Evolutionary conservation across 495 filamentous ascomycete genomes (phyloP), one percentile per base, ranked within the genome.

Genomic region (Jackrogersella minutella): DNA sequence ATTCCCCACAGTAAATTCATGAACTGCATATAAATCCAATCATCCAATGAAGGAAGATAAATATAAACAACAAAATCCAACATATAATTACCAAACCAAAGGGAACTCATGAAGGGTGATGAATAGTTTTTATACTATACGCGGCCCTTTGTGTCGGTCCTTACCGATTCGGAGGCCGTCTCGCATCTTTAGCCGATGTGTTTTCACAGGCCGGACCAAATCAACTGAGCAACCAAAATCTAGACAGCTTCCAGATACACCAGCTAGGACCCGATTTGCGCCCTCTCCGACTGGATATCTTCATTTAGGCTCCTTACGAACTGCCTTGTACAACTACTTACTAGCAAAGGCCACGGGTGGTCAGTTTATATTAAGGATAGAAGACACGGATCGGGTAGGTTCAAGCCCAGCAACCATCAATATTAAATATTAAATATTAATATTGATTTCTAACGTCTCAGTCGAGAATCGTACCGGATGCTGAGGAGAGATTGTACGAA

Each of bases 201-300:
- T 64, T 34, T 70, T 72, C 58, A 54, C 66, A 19, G 66, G 64
- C 22, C 66, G 69, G 11, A 55, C 30, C 62, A 17, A 39, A 31
- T n/a, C 19, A 16, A n/a, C n/a, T n/a, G 26, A 17, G 26, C 39
- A 34, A 14, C 33, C 33, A 30, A 64, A 36, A 17, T 16, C 16
- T 16, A 47, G 16, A 50, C 43, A 24, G 5, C 17, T 11, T 17
- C 21, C 41, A 6, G 8, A 13, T 1, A 19, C 21, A 43, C 93
- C 95, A 41, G 93, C 91, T 24, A 84, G 95, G 58, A 97, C 95
- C 21, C 89, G 95, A 43, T 99, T 99, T 78, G 95, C 95, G 1
- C 95, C 95, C 13, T 97, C 94, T 2, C 95, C 95, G 2, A 99
- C 95, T 6, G 95, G 95, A 14, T 91, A 92, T 75, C 82, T 98